Percentiles rank a stretch among this genome's conserved stretches.
phyloP scores from a whole-genome alignment of 2,329 filamentous ascomycete species.

The Lachnellula subtilissima region DNA sequence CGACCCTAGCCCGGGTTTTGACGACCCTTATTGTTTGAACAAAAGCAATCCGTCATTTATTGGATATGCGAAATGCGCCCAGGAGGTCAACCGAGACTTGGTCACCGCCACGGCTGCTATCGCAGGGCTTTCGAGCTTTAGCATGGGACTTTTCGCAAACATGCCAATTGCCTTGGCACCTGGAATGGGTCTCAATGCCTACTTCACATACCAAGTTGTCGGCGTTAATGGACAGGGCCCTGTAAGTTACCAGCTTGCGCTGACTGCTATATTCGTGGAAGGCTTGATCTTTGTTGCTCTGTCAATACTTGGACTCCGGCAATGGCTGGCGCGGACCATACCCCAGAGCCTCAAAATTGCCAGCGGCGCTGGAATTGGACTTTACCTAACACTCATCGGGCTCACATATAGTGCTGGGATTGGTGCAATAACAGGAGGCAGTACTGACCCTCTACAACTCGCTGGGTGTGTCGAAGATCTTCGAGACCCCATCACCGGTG shows the following conservation, averaged over 20 bases:
- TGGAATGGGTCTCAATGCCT: constrained; percentile 80
- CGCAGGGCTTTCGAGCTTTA: constrained; percentile 71
- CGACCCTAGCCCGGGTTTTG: constrained; percentile 6
- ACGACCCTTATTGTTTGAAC: constrained; percentile 21
- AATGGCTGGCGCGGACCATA: constrained; percentile 82
- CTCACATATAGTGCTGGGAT: constrained; percentile 79
- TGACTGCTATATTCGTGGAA: constrained; percentile 86
- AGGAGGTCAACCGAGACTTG: constrained; percentile 56
- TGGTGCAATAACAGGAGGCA: constrained; percentile 67
- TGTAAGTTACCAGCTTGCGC: constrained; percentile 69
- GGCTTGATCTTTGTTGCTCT: constrained; percentile 80
- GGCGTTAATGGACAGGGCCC: constrained; percentile 69
- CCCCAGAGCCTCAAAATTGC: constrained; percentile 82
- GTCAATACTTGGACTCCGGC: constrained; percentile 74
- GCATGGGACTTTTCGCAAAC: constrained; percentile 79
- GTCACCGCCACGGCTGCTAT: constrained; percentile 85
- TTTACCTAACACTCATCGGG: constrained; percentile 68
- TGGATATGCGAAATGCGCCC: constrained; percentile 60
- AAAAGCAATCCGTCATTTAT: constrained; percentile 43
- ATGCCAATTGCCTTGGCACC: constrained; percentile 66
- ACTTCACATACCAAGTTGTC: constrained; percentile 75
- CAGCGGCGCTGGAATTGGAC: constrained; percentile 77
- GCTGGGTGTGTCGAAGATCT: constrained; percentile 47
- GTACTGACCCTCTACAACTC: constrained; percentile 64
- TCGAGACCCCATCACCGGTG: constrained; percentile 37